Evolutionary conservation across 1,139 yeast species (phyloP), one percentile per base, ranked within the genome.

Genomic region (Scheffersomyces segobiensis): DNA sequence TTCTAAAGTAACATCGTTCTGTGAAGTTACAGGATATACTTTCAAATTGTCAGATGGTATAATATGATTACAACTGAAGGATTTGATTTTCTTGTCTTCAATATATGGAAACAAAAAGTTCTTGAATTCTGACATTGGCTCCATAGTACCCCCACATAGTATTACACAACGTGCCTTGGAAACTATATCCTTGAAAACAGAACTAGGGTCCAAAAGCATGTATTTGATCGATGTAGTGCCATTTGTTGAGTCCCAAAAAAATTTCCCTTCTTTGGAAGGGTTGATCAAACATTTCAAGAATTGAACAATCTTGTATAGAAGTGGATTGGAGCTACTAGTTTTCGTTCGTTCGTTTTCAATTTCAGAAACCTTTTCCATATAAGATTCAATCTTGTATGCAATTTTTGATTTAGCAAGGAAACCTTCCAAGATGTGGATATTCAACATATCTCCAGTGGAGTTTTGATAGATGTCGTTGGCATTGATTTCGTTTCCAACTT

Each of bases 61-160:
- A 7, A 93, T 86, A 74, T 93, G 99, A 50, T 91, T 92, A 76
- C 97, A 93, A 4, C 87, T 80, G 67, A 91, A 91, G 46, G 76
- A 79, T 24, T 79, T 76, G 8, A 91, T 80, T 54, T 80, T 67
- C 0, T 72, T 66, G 0, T 69, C 59, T 0, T 76, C 63, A 1
- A 80, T 66, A 53, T 83, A 82, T 0, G 97, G 97, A 56, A 93
- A 86, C 49, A 93, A 74, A 62, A 82, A 84, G 39, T 85, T 79
- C 10, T 81, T 73, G 67, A 88, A 90, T 63, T 93, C 98, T 18
- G 80, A 71, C 59, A 88, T 80, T 0, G 99, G 99, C 68, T 92
- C 96, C 98, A 93, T 93, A 0, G 99, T 93, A 19, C 99, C 99
- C 48, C 99, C 99, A 12, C 97, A 96, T 5, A 93, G 71, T 3